Conservation (phyloP, 148 eudicot genomes). For the Vaccinium corymbosum region DNA sequence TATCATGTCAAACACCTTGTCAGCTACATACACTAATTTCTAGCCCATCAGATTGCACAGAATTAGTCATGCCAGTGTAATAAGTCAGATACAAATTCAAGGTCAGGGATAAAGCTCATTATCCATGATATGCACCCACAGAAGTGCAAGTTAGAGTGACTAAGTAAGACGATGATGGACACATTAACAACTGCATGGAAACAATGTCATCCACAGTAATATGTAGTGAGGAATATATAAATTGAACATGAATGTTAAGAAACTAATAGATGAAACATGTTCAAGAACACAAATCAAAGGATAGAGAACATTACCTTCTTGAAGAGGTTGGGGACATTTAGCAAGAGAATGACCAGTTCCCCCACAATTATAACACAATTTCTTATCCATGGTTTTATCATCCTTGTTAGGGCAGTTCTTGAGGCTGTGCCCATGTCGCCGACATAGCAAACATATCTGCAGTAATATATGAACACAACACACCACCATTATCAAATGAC, state of each 20-base stretch:
- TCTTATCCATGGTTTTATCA: constrained; percentile 53
- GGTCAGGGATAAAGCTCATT: neutral
- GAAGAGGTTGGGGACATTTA: constrained; percentile 58
- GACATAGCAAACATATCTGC: constrained; percentile 86
- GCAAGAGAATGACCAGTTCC: constrained; percentile 69
- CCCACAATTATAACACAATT: constrained; percentile 91
- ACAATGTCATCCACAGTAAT: neutral
- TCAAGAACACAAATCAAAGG: neutral
- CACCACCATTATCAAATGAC: neutral
- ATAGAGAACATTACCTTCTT: constrained; percentile 52
- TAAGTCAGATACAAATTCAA: neutral
- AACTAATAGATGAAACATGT: neutral
- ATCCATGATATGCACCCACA: neutral
- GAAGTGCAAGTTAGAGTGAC: neutral
- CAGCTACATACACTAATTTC: neutral
- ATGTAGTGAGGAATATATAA: neutral
- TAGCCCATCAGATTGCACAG: neutral
- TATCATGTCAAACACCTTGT: neutral
- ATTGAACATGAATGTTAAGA: neutral
- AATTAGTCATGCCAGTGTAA: neutral
- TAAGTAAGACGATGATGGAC: neutral
- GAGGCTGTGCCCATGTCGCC: constrained; percentile 83
- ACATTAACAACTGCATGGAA: neutral
- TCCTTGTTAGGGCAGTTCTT: constrained; percentile 73
- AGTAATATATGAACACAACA: constrained; percentile 15